Conservation (phyloP, 2,329 filamentous ascomycete species). For the Fusarium torulosum region DNA sequence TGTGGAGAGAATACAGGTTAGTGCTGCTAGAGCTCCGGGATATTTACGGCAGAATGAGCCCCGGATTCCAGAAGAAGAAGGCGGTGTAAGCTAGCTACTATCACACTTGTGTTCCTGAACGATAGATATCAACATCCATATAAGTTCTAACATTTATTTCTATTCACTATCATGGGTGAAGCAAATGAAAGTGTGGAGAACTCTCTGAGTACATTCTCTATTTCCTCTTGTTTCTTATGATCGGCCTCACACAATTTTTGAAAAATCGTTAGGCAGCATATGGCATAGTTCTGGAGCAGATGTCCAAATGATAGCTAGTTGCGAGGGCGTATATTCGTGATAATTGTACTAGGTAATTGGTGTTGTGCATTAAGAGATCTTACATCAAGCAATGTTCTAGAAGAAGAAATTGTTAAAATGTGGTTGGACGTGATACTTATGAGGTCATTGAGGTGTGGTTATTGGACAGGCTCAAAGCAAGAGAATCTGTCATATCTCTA, state of each 20-base stretch:
- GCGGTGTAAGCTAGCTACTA: slow-evolving; percentile 19
- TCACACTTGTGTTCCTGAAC: not conserved
- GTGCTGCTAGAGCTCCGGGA: slow-evolving; percentile 28
- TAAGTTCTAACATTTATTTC: not conserved
- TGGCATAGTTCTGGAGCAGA: not conserved
- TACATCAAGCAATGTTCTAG: not conserved
- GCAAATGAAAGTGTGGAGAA: not conserved
- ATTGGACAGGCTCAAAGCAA: not conserved
- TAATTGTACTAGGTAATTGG: not conserved
- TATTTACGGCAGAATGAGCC: slow-evolving; percentile 34
- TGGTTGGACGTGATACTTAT: not conserved
- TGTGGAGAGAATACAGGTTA: slow-evolving; percentile 16
- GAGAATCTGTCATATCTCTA: not conserved
- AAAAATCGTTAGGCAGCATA: not conserved
- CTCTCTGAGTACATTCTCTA: too few relatives aligned
- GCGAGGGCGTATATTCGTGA: not conserved
- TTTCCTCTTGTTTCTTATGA: too few relatives aligned
- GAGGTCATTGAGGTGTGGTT: not conserved
- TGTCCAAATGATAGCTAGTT: not conserved
- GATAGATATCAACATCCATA: not conserved
- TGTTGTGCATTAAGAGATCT: not conserved
- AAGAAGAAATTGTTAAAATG: not conserved
- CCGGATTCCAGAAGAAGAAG: slow-evolving; percentile 8
- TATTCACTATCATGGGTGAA: not conserved
- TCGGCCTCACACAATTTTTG: too few relatives aligned